phyloP scores from a whole-genome alignment of 2,329 filamentous ascomycete species.

The Exophiala viscosa region DNA sequence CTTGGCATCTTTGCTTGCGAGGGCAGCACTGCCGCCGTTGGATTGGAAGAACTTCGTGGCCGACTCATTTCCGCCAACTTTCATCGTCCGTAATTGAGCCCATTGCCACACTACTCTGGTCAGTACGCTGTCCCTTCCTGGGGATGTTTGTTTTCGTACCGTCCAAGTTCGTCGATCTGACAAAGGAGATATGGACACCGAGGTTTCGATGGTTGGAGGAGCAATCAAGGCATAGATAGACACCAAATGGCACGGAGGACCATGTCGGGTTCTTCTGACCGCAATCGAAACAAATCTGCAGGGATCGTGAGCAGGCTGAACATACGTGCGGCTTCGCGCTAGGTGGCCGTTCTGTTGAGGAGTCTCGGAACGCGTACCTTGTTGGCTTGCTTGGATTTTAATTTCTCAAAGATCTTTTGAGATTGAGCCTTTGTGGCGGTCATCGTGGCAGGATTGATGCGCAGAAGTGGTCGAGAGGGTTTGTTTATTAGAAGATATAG shows the following conservation, averaged over 20 bases:
- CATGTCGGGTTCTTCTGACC: slow-evolving; percentile 96
- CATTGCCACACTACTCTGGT: slow-evolving; percentile 80
- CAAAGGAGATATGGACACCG: slow-evolving; percentile 98
- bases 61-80: slow-evolving; percentile 96
- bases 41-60: slow-evolving; percentile 98
- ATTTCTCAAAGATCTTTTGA: slow-evolving; percentile 94
- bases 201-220: slow-evolving; percentile 96
- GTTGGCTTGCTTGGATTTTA: slow-evolving; percentile 91
- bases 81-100: slow-evolving; percentile 96
- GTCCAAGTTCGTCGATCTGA: slow-evolving; percentile 96
- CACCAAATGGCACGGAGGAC: slow-evolving; percentile 95
- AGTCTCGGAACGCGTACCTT: slow-evolving; percentile 57
- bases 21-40: slow-evolving; percentile 86
- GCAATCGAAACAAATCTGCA: slow-evolving; percentile 95
- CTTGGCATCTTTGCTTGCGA: slow-evolving; percentile 94
- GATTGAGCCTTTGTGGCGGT: slow-evolving; percentile 89
- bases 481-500: background rate
- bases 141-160: slow-evolving; percentile 59
- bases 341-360: slow-evolving; percentile 20
- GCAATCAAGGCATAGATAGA: slow-evolving; percentile 97
- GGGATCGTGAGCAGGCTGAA: slow-evolving; percentile 9
- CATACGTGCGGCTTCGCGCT: slow-evolving; percentile 8
- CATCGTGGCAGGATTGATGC: slow-evolving; percentile 40
- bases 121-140: slow-evolving; percentile 18
- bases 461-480: background rate